These are phyloP conservation scores for Scutellaria barbata DNA, from an alignment of 257 asterid species.

Conservation along the genomic window DNA sequence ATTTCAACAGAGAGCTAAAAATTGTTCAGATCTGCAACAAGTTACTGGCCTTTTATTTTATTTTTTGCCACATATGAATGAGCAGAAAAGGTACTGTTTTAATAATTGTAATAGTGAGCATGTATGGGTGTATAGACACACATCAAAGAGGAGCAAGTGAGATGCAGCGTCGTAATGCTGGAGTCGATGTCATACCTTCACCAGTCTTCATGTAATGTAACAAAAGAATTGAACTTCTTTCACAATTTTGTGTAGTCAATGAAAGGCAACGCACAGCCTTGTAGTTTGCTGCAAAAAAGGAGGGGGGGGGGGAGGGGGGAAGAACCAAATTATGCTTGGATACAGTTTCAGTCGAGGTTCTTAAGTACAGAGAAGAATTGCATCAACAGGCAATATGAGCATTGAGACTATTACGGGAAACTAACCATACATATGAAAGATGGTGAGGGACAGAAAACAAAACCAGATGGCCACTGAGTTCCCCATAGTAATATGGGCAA, in stretches of 20 bases:
- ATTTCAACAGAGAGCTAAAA: not conserved
- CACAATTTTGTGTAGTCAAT: slow-evolving; percentile 73
- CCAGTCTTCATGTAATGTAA: slow-evolving; percentile 72
- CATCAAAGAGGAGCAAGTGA: slow-evolving; percentile 14
- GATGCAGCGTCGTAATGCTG: not conserved
- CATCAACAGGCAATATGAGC: slow-evolving; percentile 24
- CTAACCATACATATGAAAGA: slow-evolving; percentile 99
- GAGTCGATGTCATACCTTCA: slow-evolving; percentile 61
- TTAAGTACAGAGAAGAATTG: slow-evolving; percentile 27
- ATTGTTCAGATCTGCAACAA: not conserved
- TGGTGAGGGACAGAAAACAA: slow-evolving; percentile 84
- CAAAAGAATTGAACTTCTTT: slow-evolving; percentile 79
- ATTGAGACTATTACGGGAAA: slow-evolving; percentile 46
- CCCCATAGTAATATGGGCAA: slow-evolving; percentile 79
- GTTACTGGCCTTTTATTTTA: not conserved
- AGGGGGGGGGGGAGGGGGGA: not conserved
- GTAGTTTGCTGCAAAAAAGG: slow-evolving; percentile 73
- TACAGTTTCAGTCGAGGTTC: slow-evolving; percentile 32
- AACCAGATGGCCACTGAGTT: slow-evolving; percentile 83
- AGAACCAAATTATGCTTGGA: not conserved
- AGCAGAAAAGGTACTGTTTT: not conserved
- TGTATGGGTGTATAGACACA: slow-evolving; percentile 4
- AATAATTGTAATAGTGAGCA: slow-evolving; percentile 7
- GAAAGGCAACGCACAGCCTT: slow-evolving; percentile 91
- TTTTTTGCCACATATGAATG: not conserved